These are phyloP conservation scores for Clavispora asparagi DNA, from an alignment of 805 yeast species.

Conservation along the genomic window DNA sequence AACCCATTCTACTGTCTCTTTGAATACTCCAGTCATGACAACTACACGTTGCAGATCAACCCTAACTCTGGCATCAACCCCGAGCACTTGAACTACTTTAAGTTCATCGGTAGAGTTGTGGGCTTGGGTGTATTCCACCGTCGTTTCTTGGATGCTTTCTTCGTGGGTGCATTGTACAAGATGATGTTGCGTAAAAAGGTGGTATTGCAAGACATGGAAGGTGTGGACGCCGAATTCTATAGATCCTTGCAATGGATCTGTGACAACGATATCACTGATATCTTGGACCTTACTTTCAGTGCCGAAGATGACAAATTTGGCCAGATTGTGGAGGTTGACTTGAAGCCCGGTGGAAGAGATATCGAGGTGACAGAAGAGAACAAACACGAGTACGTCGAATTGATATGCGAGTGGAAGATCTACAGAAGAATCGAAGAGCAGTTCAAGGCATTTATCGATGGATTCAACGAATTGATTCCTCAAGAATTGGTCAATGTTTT, in stretches of 20 bases:
- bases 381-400: slow-evolving; percentile 82
- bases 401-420: slow-evolving; percentile 94
- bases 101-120: slow-evolving; percentile 96
- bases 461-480: slow-evolving; percentile 95
- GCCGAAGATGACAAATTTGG: slow-evolving; percentile 94
- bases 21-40: slow-evolving; percentile 97
- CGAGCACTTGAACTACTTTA: slow-evolving; percentile 96
- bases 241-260: slow-evolving; percentile 93
- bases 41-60: slow-evolving; percentile 94
- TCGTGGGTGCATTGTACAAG: slow-evolving; percentile 96
- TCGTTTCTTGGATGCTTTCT: slow-evolving; percentile 95
- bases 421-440: slow-evolving; percentile 91
- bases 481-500: slow-evolving; percentile 94
- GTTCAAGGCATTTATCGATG: slow-evolving; percentile 93
- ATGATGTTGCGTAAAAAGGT: slow-evolving; percentile 96
- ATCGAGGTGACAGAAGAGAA: slow-evolving; percentile 92
- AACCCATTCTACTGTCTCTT: slow-evolving; percentile 96
- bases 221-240: slow-evolving; percentile 96
- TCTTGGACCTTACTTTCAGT: slow-evolving; percentile 84
- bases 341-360: slow-evolving; percentile 82
- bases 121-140: slow-evolving; percentile 98
- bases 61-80: slow-evolving; percentile 97
- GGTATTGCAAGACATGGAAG: slow-evolving; percentile 94
- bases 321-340: slow-evolving; percentile 80
- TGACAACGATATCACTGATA: slow-evolving; percentile 82